These are phyloP conservation scores for Gossypium trilobum DNA, from an alignment of 441 rosid genomes.

Conservation along the genomic window DNA sequence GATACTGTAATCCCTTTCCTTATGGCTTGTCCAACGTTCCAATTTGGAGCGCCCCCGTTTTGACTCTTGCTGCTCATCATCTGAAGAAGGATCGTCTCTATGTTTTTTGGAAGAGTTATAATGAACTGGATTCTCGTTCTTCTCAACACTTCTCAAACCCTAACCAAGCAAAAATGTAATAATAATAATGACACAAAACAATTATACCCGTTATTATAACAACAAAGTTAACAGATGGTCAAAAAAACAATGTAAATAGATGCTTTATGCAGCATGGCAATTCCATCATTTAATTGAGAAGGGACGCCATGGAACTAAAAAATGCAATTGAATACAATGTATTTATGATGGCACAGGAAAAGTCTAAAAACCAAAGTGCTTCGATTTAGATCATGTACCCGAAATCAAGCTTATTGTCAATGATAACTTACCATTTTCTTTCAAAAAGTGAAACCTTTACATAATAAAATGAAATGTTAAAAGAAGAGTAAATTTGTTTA, in stretches of 20 bases:
- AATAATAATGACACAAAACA: not conserved
- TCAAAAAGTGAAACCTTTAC: not conserved
- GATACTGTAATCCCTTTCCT: slow-evolving; percentile 65
- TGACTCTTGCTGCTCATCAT: slow-evolving; percentile 68
- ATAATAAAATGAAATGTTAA: not conserved
- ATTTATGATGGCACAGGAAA: not conserved
- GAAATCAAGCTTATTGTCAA: not conserved
- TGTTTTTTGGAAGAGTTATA: slow-evolving; percentile 46
- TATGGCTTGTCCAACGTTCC: slow-evolving; percentile 95
- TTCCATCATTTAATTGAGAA: slow-evolving; percentile 11
- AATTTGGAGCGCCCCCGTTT: slow-evolving; percentile 82
- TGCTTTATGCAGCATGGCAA: slow-evolving; percentile 9
- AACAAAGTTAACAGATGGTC: not conserved
- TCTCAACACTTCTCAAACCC: slow-evolving; percentile 50
- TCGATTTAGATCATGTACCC: not conserved
- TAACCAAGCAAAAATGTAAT: slow-evolving; percentile 36
- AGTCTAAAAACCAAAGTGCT: not conserved
- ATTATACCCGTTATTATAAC: not conserved
- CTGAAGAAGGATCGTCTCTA: slow-evolving; percentile 59
- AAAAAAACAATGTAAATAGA: slow-evolving; percentile 19
- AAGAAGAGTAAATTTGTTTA: not conserved
- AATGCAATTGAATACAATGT: not conserved
- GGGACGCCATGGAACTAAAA: not conserved
- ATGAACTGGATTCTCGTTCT: slow-evolving; percentile 33
- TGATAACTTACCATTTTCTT: not conserved